phyloP scores from a whole-genome alignment of 2,329 filamentous ascomycete genomes.

The Cladophialophora carrionii region DNA sequence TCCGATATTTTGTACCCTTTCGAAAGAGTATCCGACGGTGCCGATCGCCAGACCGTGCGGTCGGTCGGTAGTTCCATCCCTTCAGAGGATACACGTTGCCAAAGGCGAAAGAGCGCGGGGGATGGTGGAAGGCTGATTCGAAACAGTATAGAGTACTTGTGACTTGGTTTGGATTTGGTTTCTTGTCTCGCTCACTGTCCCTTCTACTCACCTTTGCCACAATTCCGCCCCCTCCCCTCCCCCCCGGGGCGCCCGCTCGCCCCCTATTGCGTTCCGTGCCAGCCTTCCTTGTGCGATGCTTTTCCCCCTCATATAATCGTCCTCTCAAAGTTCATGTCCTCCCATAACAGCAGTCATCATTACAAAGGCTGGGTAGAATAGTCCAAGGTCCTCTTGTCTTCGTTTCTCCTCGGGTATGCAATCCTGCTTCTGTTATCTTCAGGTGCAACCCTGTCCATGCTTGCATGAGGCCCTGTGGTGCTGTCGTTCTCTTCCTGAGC shows the following conservation, averaged over 20 bases:
- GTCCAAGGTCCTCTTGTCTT: slow-evolving; percentile 7
- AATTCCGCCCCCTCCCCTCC: too few relatives aligned
- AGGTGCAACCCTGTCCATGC: background rate
- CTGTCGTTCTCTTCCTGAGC: background rate
- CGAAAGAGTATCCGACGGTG: background rate
- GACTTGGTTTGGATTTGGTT: background rate
- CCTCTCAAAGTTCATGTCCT: background rate
- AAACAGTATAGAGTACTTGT: background rate
- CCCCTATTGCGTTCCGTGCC: background rate
- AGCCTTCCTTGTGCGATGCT: background rate
- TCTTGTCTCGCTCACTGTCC: background rate
- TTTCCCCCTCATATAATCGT: slow-evolving; percentile 1
- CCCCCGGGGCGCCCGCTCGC: too few relatives aligned
- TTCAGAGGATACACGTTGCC: background rate
- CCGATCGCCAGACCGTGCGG: background rate
- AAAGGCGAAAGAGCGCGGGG: background rate
- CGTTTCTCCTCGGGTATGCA: slow-evolving; percentile 6
- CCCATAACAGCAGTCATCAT: background rate
- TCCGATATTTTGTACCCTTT: too few relatives aligned
- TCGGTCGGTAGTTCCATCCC: too few relatives aligned
- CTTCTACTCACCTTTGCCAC: background rate
- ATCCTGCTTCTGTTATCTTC: background rate
- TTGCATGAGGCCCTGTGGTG: background rate
- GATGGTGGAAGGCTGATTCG: background rate
- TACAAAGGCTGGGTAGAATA: slow-evolving; percentile 5